Evolutionary conservation across 2,329 filamentous ascomycete species (phyloP).

Genomic region (Phoma sp.): DNA sequence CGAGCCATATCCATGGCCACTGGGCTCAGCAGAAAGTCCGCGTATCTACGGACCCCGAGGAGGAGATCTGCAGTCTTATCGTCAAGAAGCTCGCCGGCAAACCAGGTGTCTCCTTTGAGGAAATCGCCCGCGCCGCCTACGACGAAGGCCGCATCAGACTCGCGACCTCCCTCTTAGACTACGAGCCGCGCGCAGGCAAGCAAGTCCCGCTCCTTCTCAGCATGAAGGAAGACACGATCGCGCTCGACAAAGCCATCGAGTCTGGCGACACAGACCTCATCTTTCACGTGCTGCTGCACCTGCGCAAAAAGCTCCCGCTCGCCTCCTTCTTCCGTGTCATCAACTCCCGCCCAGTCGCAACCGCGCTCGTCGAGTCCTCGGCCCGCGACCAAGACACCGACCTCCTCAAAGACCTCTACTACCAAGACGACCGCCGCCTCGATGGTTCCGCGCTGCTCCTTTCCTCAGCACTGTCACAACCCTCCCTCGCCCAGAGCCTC

Average conservation of each 20-base stretch:
- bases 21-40: slow-evolving; percentile 97
- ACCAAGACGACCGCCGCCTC: slow-evolving; percentile 89
- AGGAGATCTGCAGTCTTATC: slow-evolving; percentile 82
- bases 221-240: slow-evolving; percentile 95
- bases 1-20: slow-evolving; percentile 91
- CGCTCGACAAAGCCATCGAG: slow-evolving; percentile 94
- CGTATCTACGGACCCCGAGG: slow-evolving; percentile 82
- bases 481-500: slow-evolving; percentile 69
- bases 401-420: slow-evolving; percentile 93
- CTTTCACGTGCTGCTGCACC: slow-evolving; percentile 83
- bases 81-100: slow-evolving; percentile 87
- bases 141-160: slow-evolving; percentile 90
- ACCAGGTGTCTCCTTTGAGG: slow-evolving; percentile 91
- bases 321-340: slow-evolving; percentile 92
- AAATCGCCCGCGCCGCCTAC: slow-evolving; percentile 90
- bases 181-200: slow-evolving; percentile 92
- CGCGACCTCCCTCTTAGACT: slow-evolving; percentile 88
- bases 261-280: slow-evolving; percentile 93
- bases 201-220: slow-evolving; percentile 91
- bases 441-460: slow-evolving; percentile 90
- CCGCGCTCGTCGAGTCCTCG: slow-evolving; percentile 85
- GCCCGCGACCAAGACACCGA: slow-evolving; percentile 79
- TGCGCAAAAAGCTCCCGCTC: slow-evolving; percentile 88
- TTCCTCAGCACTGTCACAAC: slow-evolving; percentile 78
- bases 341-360: slow-evolving; percentile 82